Base-by-base conservation (phyloP, 345 rosid genomes). In the Iberis pinnata region DNA sequence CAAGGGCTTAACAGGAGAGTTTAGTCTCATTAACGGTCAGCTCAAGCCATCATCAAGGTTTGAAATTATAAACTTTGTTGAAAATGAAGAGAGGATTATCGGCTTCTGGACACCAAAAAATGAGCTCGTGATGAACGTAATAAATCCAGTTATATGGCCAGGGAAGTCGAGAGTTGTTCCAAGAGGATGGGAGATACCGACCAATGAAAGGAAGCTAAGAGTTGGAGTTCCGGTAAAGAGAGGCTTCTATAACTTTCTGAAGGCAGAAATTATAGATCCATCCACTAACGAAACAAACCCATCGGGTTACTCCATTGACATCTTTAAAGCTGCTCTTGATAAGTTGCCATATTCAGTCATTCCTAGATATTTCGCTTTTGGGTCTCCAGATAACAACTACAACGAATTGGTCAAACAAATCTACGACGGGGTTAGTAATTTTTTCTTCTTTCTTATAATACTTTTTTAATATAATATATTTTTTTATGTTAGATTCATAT, bases 31-130 rank as follows among this genome's bases (percentile, higher is more conserved):
- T 29, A 15, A 67, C 12, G 67, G 81, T 33, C 71, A 78, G 44
- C 60, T 75, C n/a, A 43, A 58, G 17, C 18, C 51, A 33, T 53
- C 76, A 33, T 56, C 76, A 52, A 43, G 65, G 6, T 79, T 71
- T 48, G 76, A 81, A 46, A 59, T 84, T 32, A 42, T 76, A 11
- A 80, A 78, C 17, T 18, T 80, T 51, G 45, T 53, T 9, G 73
- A 66, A 9, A 58, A 66, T 0, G 44, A 61, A 45, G 50, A 36
- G 24, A 68, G 39, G 48, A 15, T 52, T 2, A 47, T 84, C 8
- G 86, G 78, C 36, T 62, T 26, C 8, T 84, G 82, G 93, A 63
- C 71, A 5, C 25, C 41, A 13, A 37, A 11, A 0, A 60, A 61
- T 5, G 57, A 70, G 24, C 63, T 25, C 4, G 39, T 17, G 14